Evolutionary conservation across 805 yeast genomes (phyloP), one percentile per base, ranked within the genome.

Genomic region (Sugiyamaella smithiae): DNA sequence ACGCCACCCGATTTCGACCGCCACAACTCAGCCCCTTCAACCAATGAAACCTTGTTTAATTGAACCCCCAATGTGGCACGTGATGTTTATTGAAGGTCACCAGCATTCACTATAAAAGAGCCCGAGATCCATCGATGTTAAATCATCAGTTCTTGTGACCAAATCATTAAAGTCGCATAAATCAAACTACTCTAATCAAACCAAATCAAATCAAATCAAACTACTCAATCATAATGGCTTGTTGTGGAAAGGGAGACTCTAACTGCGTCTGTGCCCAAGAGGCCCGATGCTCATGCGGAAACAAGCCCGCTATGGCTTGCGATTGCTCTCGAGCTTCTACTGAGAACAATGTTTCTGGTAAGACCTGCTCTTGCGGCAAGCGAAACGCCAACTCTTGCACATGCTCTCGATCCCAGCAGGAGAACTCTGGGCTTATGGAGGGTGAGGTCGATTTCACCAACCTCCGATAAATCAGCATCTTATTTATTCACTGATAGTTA

Each of bases 231-330:
- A 40, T 9, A 59, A 68, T 68, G 73, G 64, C 56, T 53, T 69
- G 74, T 70, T 70, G 73, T 67, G 62, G 65, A 59, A 54, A 59
- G 48, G 63, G 75, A 50, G 68, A 75, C 59, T 57, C 71, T 54
- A 66, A 67, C 53, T 80, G 84, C 65, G 73, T 76, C 59, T 80
- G 84, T 61, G 83, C 85, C 57, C 63, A 74, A 53, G 77, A 76
- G 55, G 82, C 84, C 55, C 77, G 78, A 55, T 80, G 85, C 68
- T 79, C 85, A 20, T 80, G 85, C 65, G 82, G 82, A 16, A 71
- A 75, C 48, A 73, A 73, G 54, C 80, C 84, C 31, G 85, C 84
- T 48, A 72, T 75, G 59, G 66, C 76, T 53, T 80, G 85, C 64
- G 70, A 65, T 66, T 80, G 85, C 68, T 67, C 69, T 48, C 73